Conservation (phyloP, 192 early-diverging fungal species). For the Lobosporangium transversale region DNA sequence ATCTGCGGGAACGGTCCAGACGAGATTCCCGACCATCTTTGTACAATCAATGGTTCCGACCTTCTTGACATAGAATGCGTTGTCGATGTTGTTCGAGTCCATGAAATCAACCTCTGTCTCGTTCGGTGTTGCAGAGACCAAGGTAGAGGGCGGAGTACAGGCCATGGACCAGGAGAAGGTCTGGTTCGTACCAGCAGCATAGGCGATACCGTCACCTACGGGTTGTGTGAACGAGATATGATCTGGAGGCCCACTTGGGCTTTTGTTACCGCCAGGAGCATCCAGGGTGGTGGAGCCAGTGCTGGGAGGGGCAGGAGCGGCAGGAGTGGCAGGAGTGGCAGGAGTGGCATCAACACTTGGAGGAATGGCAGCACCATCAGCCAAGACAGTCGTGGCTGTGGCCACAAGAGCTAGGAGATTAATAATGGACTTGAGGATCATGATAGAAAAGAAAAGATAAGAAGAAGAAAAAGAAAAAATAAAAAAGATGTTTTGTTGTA, state of each 20-base stretch:
- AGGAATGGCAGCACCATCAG: too few species aligned
- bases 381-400: too few species aligned
- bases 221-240: constrained; percentile 55
- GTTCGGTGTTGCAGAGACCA: constrained; percentile 30
- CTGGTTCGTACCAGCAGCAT: constrained; percentile 47
- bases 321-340: too few species aligned
- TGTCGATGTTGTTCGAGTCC: constrained; percentile 54
- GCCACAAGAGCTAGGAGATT: too few species aligned
- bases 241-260: constrained; percentile 2
- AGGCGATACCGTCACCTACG: constrained; percentile 48
- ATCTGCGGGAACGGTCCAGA: constrained; percentile 50
- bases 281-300: background rate
- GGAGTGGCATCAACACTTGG: too few species aligned
- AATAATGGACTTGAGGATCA: background rate
- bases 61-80: constrained; percentile 54
- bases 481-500: background rate
- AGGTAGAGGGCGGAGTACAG: constrained; percentile 29
- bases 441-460: background rate
- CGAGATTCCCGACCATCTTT: constrained; percentile 44
- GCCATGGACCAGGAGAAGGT: constrained; percentile 54
- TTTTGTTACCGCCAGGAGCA: background rate
- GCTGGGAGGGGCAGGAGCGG: background rate
- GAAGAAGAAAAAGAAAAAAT: background rate
- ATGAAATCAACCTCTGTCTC: constrained; percentile 51
- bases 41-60: constrained; percentile 52